A percentile compares a stretch with the other conserved stretches of the same genome.
Evolutionary conservation across 306 rosid genomes (phyloP).

Genomic region (Chamaecrista fasciculata): DNA sequence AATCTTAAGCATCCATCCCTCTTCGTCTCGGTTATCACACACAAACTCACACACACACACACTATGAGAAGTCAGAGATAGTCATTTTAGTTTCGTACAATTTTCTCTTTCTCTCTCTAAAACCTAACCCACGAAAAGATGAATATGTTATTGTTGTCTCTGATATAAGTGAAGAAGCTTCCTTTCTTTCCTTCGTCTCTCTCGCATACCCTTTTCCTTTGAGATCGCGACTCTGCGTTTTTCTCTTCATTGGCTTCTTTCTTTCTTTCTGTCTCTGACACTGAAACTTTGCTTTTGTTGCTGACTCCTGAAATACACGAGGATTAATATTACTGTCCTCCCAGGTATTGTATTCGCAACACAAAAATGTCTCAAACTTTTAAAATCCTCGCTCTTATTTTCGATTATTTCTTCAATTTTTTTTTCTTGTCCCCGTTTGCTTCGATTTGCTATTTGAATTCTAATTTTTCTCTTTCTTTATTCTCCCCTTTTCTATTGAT

Average conservation of each 20-base stretch:
- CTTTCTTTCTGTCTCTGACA: constrained; percentile 3
- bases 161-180: neutral
- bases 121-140: neutral
- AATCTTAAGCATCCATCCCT: neutral
- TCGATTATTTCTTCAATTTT: no score
- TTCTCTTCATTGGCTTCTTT: neutral
- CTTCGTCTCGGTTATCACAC: neutral
- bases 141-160: neutral
- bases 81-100: neutral
- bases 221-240: neutral
- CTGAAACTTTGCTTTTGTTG: neutral
- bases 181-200: neutral
- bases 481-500: neutral
- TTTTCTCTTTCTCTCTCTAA: neutral
- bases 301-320: neutral
- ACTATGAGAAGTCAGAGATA: neutral
- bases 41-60: no score
- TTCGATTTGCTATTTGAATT: constrained; percentile 23
- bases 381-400: no score
- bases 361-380: neutral
- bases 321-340: neutral
- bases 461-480: neutral
- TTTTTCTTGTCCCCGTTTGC: neutral
- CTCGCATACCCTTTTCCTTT: neutral
- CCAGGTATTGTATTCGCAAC: neutral